Base-by-base conservation (phyloP, 495 filamentous ascomycete species). In the Pyronema domesticum region DNA sequence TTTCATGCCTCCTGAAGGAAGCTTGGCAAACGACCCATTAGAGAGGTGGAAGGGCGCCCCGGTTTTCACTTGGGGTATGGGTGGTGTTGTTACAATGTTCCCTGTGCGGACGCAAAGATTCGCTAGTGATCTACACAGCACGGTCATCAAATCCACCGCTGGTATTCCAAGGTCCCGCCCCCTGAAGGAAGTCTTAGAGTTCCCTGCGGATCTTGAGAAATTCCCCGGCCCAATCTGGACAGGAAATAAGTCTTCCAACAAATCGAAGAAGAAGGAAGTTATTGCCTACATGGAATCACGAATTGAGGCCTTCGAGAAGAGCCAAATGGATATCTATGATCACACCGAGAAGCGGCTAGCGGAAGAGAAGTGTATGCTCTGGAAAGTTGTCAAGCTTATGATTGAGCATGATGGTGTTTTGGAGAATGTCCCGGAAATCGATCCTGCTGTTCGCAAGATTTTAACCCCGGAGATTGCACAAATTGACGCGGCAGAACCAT, bases 211-310 rank as follows among this genome's bases (percentile, higher is more conserved):
- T 7, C 71, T 91, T 51, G 76, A 78, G 11, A 83, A 78, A 57
- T 95, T 96, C 63, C 93, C 93, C 1, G 93, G 93, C 0, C 89
- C 93, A 14, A 70, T 95, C 8, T 65, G 58, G 63, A 54, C 44
- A 1, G 63, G 63, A 33, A 51, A 51, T 8, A 87, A 80, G 70
- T 58, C 52, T 18, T 72, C 78, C 35, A 95, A 57, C 23, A 66
- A 96, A 64, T 78, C 79, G 0, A 95, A 89, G 74, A 99, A 96
- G 72, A 96, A 96, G 69, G 93, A 99, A 53, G 75, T 84, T 3
- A 53, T 89, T 37, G 67, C 80, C 4, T 99, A 93, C 91, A 71
- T 99, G 35, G 79, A 70, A 3, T 72, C 74, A 58, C 82, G 80
- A 40, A 86, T 94, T 58, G 78, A 79, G 10, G 73, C 68, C 5